Evolutionary conservation across 106 monocot genomes (phyloP).

Genomic region (Dioscorea zingiberensis): DNA sequence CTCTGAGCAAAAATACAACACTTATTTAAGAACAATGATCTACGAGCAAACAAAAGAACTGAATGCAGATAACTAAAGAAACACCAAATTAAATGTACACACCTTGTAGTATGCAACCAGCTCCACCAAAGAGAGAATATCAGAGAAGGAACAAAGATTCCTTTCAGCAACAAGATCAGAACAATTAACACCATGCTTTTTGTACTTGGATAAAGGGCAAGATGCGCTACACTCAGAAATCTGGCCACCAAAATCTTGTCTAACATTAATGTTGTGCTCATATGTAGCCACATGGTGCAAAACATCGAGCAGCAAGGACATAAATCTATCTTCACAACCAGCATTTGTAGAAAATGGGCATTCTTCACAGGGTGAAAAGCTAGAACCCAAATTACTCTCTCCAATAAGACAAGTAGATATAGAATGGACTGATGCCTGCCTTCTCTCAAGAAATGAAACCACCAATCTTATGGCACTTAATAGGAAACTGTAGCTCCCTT

Average conservation of each 20-base stretch:
- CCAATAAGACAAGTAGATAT: not conserved
- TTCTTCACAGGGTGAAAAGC: constrained; percentile 27
- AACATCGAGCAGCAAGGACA: constrained; percentile 35
- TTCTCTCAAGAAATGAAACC: constrained; percentile 47
- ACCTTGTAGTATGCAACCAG: constrained; percentile 67
- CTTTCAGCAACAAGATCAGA: constrained; percentile 9
- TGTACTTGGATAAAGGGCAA: constrained; percentile 18
- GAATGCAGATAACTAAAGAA: not conserved
- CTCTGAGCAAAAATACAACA: constrained; percentile 27
- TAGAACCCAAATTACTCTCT: not conserved
- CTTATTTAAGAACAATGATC: not conserved
- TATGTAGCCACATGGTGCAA: constrained; percentile 14
- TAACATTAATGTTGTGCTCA: too few relatives aligned
- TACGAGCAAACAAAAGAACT: not conserved
- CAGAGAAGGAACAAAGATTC: constrained; percentile 35
- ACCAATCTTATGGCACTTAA: constrained; percentile 34
- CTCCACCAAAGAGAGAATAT: constrained; percentile 69
- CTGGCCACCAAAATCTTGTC: not conserved
- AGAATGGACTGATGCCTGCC: not conserved
- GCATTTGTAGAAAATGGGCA: constrained; percentile 55
- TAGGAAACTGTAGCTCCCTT: constrained; percentile 17
- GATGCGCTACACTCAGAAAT: constrained; percentile 14
- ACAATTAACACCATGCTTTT: constrained; percentile 8
- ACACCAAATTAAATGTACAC: constrained; percentile 7
- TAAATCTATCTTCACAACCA: constrained; percentile 34